These are phyloP conservation scores for Silene vulgaris DNA, from an alignment of 179 eudicot genomes.

Conservation along the genomic window DNA sequence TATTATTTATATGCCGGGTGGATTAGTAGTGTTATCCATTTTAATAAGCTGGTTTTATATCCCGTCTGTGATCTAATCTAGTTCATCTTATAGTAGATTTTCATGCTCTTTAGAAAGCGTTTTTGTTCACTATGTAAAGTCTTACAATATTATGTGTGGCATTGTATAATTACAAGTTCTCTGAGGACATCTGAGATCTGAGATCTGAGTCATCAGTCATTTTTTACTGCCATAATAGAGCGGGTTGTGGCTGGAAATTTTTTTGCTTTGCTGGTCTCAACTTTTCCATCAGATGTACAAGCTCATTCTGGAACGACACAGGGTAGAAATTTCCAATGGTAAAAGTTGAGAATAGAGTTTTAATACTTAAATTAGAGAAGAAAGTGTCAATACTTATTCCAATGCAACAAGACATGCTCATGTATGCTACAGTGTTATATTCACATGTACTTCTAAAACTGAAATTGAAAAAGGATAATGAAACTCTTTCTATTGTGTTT, in stretches of 20 bases:
- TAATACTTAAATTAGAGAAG: neutral
- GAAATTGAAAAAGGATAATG: neutral
- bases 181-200: neutral
- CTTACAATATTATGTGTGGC: neutral
- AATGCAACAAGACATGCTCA: conserved; percentile 4
- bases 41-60: neutral
- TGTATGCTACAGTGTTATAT: neutral
- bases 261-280: too few relatives aligned
- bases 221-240: neutral
- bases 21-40: neutral
- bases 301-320: neutral
- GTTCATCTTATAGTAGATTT: neutral
- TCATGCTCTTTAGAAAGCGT: neutral
- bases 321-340: neutral
- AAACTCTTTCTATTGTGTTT: conserved; percentile 8
- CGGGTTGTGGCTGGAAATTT: neutral
- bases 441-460: conserved; percentile 11
- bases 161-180: neutral
- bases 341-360: neutral
- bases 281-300: neutral
- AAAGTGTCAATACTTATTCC: neutral
- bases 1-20: neutral
- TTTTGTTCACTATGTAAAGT: neutral
- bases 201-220: too few relatives aligned
- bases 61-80: neutral